Conservation (phyloP, 345 rosid species). For the Raphanus sativus region DNA sequence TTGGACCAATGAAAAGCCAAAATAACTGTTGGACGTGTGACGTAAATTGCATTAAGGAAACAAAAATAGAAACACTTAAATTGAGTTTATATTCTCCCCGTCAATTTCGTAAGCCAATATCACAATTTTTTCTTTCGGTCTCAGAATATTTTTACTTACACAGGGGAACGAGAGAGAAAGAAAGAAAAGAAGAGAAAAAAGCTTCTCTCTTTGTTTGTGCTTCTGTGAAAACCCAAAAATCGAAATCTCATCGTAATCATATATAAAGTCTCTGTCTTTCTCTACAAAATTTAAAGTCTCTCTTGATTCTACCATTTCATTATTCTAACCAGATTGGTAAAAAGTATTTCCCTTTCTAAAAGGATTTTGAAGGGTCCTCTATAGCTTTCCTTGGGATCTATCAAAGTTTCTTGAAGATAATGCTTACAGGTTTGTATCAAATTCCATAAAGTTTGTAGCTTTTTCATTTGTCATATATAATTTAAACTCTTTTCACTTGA, state of each 20-base stretch:
- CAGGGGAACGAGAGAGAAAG: conserved; percentile 12
- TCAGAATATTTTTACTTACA: conserved; percentile 21
- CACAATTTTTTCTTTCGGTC: conserved; percentile 29
- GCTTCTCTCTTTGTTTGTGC: conserved; percentile 24
- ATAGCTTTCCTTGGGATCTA: conserved; percentile 34
- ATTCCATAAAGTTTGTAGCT: conserved; percentile 26
- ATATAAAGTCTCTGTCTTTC: neutral
- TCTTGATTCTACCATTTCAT: conserved; percentile 35
- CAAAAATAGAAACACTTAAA: conserved; percentile 39
- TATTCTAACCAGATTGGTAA: conserved; percentile 12
- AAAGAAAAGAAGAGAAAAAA: neutral
- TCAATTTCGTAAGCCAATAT: conserved; percentile 43
- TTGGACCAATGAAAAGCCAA: conserved; percentile 7
- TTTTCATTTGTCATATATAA: conserved; percentile 8
- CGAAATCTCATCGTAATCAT: conserved; percentile 20
- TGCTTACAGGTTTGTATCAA: conserved; percentile 35
- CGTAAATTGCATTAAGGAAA: conserved; percentile 21
- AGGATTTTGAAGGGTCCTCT: conserved; percentile 11
- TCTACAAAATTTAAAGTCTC: conserved; percentile 3
- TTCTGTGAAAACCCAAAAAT: conserved; percentile 24
- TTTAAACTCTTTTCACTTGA: conserved; percentile 19
- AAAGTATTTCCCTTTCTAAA: neutral
- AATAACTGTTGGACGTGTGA: conserved; percentile 11
- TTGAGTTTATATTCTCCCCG: conserved; percentile 47
- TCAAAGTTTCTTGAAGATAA: conserved; percentile 27